A percentile compares a stretch with the other conserved stretches of the same genome.
Evolutionary conservation across 2,329 filamentous ascomycete species (phyloP).

Genomic region (Camillea tinctor): DNA sequence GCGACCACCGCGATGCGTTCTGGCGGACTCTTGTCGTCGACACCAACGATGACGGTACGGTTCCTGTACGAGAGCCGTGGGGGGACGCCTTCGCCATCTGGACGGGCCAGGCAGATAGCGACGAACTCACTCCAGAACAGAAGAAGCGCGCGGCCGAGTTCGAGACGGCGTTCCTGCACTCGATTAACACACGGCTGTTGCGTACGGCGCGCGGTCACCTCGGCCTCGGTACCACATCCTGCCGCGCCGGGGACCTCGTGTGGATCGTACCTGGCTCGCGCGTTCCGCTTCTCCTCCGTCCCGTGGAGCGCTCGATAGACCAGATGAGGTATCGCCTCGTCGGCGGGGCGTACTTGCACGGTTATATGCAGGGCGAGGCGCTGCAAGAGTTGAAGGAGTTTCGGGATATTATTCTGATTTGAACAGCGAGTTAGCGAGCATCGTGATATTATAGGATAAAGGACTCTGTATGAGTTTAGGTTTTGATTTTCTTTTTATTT

Average conservation of each 20-base stretch:
- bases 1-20: conserved; percentile 17
- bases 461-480: neutral
- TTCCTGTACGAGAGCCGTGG: conserved; percentile 17
- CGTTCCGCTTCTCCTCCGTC: conserved; percentile 19
- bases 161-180: conserved; percentile 22
- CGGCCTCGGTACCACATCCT: conserved; percentile 20
- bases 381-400: conserved; percentile 10
- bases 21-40: conserved; percentile 21
- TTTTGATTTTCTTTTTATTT: no score
- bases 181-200: conserved; percentile 19
- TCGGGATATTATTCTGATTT: conserved; percentile 12
- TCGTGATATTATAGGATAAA: neutral
- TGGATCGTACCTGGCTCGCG: conserved; percentile 22
- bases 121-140: conserved; percentile 7
- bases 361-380: conserved; percentile 24
- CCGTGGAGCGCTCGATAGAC: neutral
- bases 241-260: conserved; percentile 13
- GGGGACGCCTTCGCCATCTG: conserved; percentile 17
- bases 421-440: neutral
- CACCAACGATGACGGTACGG: conserved; percentile 10
- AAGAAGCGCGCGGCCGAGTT: conserved; percentile 11
- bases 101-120: conserved; percentile 4
- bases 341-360: conserved; percentile 21
- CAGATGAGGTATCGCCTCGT: conserved; percentile 13
- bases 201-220: conserved; percentile 16